Evolutionary conservation across 352 stramenopile species (phyloP).

Genomic region (Phytophthora foliorum): DNA sequence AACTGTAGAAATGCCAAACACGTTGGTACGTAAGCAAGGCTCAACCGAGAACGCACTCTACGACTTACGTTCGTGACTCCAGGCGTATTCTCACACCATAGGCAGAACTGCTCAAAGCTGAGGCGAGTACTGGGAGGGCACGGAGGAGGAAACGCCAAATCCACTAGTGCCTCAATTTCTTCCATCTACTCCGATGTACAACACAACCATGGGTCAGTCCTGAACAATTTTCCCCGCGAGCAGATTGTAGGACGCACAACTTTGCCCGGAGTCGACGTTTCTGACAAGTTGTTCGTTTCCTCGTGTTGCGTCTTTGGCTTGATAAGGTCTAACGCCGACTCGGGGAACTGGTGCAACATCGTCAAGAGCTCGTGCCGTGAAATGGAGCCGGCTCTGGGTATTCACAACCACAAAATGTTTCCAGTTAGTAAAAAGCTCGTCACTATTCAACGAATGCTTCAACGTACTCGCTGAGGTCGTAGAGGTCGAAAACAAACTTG

Average conservation of each 20-base stretch:
- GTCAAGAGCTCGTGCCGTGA: slow-evolving; percentile 86
- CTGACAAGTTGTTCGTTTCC: slow-evolving; percentile 20
- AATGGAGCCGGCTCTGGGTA: slow-evolving; percentile 78
- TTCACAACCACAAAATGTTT: slow-evolving; percentile 6
- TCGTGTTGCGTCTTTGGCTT: slow-evolving; percentile 42
- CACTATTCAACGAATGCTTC: not conserved
- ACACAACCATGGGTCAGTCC: not conserved
- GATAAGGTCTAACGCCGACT: slow-evolving; percentile 73
- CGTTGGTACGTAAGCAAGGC: not conserved
- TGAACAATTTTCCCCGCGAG: not conserved
- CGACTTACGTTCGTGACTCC: slow-evolving; percentile 72
- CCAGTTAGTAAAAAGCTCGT: slow-evolving; percentile 12
- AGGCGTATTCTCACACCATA: slow-evolving; percentile 86
- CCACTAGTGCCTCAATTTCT: slow-evolving; percentile 86
- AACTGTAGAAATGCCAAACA: slow-evolving; percentile 48
- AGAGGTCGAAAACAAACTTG: slow-evolving; percentile 95
- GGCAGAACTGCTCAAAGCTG: slow-evolving; percentile 89
- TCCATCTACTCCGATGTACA: slow-evolving; percentile 46
- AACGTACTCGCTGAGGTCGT: slow-evolving; percentile 88
- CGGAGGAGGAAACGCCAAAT: slow-evolving; percentile 70
- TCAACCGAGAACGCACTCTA: not conserved
- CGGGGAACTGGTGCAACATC: slow-evolving; percentile 89
- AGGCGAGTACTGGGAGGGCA: slow-evolving; percentile 64
- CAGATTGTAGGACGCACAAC: slow-evolving; percentile 21
- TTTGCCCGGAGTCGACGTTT: slow-evolving; percentile 28